These are phyloP conservation scores for Leishmania tropica DNA, from an alignment of 208 protist genomes.

Conservation along the genomic window DNA sequence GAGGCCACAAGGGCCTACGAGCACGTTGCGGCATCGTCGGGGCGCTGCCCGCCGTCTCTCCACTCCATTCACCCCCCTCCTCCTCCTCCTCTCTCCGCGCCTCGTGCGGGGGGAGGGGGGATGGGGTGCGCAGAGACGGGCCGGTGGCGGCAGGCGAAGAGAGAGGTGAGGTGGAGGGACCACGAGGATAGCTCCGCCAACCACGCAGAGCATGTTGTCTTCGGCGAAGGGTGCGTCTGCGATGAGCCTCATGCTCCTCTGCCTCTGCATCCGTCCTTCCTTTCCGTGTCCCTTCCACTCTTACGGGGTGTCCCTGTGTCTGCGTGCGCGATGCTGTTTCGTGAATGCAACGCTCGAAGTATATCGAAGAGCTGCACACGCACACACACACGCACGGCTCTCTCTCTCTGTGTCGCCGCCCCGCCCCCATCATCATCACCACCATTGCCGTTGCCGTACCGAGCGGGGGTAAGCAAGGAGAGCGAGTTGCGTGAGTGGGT, in stretches of 20 bases:
- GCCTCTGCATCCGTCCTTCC: no score
- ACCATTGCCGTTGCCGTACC: background rate
- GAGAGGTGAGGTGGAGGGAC: background rate
- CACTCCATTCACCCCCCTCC: no score
- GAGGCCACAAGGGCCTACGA: no score
- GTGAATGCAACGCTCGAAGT: background rate
- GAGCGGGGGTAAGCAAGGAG: background rate
- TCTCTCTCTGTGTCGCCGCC: no score
- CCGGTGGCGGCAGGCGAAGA: background rate
- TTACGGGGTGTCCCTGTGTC: background rate
- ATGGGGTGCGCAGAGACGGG: background rate
- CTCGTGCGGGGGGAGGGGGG: no score
- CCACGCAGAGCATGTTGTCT: no score
- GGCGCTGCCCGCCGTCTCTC: no score
- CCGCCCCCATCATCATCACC: no score
- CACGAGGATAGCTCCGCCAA: background rate
- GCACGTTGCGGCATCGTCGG: no score
- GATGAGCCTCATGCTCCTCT: background rate
- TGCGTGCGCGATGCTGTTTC: background rate
- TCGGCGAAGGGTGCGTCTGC: background rate
- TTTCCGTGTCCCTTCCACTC: background rate
- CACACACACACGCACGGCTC: background rate
- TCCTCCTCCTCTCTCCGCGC: no score
- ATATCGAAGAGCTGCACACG: background rate
- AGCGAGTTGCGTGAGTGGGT: background rate